Evolutionary conservation across 2,329 filamentous ascomycete genomes (phyloP).

Genomic region (Decorospora gaudefroyi): DNA sequence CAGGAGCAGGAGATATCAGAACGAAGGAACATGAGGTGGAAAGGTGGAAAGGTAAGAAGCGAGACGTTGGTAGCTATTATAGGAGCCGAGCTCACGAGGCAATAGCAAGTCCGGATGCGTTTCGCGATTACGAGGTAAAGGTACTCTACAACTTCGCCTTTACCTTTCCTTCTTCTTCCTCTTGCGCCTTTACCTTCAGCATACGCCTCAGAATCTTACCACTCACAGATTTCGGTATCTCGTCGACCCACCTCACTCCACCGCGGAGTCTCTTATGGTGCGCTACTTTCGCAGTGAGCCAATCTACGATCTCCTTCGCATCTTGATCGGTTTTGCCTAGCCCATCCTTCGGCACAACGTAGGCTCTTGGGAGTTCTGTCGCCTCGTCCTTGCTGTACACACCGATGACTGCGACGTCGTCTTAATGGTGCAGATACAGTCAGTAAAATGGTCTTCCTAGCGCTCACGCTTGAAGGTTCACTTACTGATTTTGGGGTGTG

Average conservation of each 20-base stretch:
- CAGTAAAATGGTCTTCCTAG: background rate
- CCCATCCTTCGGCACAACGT: conserved; percentile 42
- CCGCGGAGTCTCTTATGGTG: conserved; percentile 55
- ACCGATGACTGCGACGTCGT: conserved; percentile 47
- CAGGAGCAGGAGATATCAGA: too few relatives aligned
- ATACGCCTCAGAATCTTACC: conserved; percentile 55
- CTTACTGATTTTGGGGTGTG: conserved; percentile 51
- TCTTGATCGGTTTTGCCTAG: conserved; percentile 39
- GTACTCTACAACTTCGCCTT: conserved; percentile 52
- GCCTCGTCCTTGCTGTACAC: conserved; percentile 53
- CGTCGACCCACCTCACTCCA: conserved; percentile 53
- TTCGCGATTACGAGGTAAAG: background rate
- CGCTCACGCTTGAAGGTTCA: conserved; percentile 19
- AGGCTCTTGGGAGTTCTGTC: conserved; percentile 51
- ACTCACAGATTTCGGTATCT: conserved; percentile 54
- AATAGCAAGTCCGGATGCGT: background rate
- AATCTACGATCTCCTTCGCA: conserved; percentile 49
- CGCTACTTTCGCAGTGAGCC: conserved; percentile 51
- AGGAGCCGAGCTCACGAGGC: background rate
- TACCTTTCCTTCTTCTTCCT: conserved; percentile 44
- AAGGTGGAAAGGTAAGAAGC: background rate
- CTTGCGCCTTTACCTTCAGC: conserved; percentile 50
- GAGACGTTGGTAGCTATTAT: background rate
- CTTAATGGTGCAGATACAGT: too few relatives aligned
- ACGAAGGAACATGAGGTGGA: background rate